Percentiles rank a stretch among this genome's conserved stretches.
Conservation (phyloP, 2,329 filamentous ascomycete species). For the Cladosporium velox region DNA sequence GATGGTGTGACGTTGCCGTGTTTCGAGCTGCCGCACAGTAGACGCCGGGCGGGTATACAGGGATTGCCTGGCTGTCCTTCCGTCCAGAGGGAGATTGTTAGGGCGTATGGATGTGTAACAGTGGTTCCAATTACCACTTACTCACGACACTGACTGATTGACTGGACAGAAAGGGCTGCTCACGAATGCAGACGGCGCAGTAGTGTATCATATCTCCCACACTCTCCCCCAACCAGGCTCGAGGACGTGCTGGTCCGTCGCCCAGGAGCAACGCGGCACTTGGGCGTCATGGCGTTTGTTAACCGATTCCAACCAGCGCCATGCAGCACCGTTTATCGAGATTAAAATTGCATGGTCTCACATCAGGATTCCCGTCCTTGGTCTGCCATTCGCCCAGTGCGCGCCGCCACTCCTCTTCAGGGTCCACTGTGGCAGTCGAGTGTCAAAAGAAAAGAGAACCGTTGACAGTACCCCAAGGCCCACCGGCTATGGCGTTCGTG, state of each 20-base stretch:
- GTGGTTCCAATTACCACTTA: neutral
- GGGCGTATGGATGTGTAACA: neutral
- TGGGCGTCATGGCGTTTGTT: constrained; percentile 8
- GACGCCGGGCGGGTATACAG: constrained; percentile 12
- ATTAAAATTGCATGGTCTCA: constrained; percentile 20
- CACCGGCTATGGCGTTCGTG: neutral
- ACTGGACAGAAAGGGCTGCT: constrained; percentile 1
- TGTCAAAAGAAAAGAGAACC: constrained; percentile 11
- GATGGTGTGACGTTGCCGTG: constrained; percentile 15
- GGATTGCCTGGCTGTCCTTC: constrained; percentile 6
- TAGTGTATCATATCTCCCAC: constrained; percentile 9
- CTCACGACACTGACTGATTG: neutral
- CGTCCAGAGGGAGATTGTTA: neutral
- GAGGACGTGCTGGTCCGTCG: constrained; percentile 8
- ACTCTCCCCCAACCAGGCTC: constrained; percentile 6
- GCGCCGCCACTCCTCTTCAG: constrained; percentile 12
- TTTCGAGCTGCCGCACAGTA: constrained; percentile 12
- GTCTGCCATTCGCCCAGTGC: constrained; percentile 8
- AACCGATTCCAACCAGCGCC: constrained; percentile 16
- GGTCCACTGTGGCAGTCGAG: neutral
- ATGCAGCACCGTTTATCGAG: constrained; percentile 10
- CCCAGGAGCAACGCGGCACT: constrained; percentile 9
- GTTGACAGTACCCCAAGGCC: neutral
- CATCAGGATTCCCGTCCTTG: neutral
- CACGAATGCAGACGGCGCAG: constrained; percentile 7